Percentiles rank a stretch among this genome's conserved stretches.
Evolutionary conservation across 805 yeast species (phyloP).

Genomic region (Blastobotrys peoriensis): DNA sequence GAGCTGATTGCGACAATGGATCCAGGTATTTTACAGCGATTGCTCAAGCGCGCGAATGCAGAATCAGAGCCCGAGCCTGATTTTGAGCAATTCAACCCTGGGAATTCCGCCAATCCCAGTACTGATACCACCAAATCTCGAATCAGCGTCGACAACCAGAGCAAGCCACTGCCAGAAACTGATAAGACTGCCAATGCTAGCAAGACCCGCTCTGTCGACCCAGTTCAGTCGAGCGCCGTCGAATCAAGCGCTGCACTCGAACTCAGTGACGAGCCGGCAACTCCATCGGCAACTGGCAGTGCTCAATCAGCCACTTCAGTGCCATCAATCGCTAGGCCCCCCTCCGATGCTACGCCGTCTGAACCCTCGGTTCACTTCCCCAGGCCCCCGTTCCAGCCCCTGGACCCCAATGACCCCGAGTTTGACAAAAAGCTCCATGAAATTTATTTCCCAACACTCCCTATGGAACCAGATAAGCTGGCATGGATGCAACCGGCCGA

Average conservation of each 20-base stretch:
- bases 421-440: slow-evolving; percentile 75
- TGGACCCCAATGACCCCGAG: slow-evolving; percentile 70
- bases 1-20: slow-evolving; percentile 64
- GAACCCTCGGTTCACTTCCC: slow-evolving; percentile 33
- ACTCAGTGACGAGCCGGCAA: background rate
- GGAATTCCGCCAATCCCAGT: background rate
- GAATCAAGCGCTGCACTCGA: background rate
- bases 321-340: background rate
- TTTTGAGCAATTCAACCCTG: background rate
- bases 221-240: background rate
- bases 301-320: background rate
- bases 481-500: slow-evolving; percentile 85
- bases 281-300: no score
- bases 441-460: slow-evolving; percentile 84
- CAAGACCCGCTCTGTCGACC: background rate
- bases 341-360: background rate
- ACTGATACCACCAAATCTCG: background rate
- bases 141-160: background rate
- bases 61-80: slow-evolving; percentile 32
- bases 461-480: slow-evolving; percentile 70
- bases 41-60: slow-evolving; percentile 39
- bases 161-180: background rate
- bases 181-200: background rate
- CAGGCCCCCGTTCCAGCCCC: slow-evolving; percentile 43
- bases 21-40: slow-evolving; percentile 53